phyloP scores from a whole-genome alignment of 2,329 filamentous ascomycete species.

The Rhynchosporium graminicola region DNA sequence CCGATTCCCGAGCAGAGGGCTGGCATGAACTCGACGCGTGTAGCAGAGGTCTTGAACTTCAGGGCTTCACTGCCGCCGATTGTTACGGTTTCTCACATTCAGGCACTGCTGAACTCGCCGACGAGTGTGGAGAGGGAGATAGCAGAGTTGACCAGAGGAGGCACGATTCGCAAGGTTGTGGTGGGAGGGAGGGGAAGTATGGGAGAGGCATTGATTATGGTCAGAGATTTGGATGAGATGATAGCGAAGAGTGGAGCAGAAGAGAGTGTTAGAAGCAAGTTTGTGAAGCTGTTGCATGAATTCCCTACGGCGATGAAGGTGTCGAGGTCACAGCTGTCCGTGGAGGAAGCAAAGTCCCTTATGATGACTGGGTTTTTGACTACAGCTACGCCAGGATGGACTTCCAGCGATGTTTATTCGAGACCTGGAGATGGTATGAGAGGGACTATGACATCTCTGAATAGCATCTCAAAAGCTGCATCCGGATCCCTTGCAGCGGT shows the following conservation, averaged over 20 bases:
- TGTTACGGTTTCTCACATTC: conserved; percentile 65
- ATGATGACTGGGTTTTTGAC: conserved; percentile 70
- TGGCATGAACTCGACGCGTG: conserved; percentile 65
- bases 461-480: conserved; percentile 62
- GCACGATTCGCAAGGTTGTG: conserved; percentile 60
- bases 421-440: conserved; percentile 43
- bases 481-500: conserved; percentile 70
- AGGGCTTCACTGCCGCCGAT: conserved; percentile 61
- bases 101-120: conserved; percentile 61
- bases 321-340: conserved; percentile 44
- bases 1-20: conserved; percentile 57
- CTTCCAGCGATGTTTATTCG: conserved; percentile 45
- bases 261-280: conserved; percentile 50
- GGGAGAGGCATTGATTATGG: conserved; percentile 65
- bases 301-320: conserved; percentile 52
- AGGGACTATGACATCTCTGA: conserved; percentile 60
- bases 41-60: conserved; percentile 64
- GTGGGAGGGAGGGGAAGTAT: conserved; percentile 58
- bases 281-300: conserved; percentile 52
- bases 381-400: conserved; percentile 43
- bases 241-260: conserved; percentile 45
- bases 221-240: conserved; percentile 55
- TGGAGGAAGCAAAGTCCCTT: conserved; percentile 55
- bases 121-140: conserved; percentile 69
- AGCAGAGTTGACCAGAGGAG: conserved; percentile 57